Evolutionary conservation across 371 early-diverging fungal species (phyloP), one percentile per base, ranked within the genome.

Genomic region (Synchytrium microbalum): DNA sequence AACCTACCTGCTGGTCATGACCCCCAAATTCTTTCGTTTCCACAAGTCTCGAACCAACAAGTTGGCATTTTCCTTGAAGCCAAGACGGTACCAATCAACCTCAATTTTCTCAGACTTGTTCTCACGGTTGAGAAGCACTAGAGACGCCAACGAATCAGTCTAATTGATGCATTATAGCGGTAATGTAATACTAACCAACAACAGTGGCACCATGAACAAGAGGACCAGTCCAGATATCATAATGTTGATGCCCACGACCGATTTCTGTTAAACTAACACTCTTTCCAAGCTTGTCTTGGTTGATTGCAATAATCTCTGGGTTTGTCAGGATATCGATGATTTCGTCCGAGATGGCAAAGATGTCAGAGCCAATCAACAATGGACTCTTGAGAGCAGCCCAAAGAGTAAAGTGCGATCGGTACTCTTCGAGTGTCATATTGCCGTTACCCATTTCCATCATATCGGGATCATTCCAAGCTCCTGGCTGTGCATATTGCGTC

Each of bases 401-500:
- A 14, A 74, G 53, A 5, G 71, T 64, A 54, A 78, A 78, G 58
- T 80, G 80, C 24, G 75, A 64, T 14, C 67, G 67, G 52, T 76
- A 74, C 60, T 80, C 77, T 24, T 63, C 68, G 29, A 33, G 3
- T 0, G 72, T 68, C 72, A 80, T 73, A 31, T 69, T 67, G 25
- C 76, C 78, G 61, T 78, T 78, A 2, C 78, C 80, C 28, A 78
- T 75, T 69, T 80, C 74, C 52, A 79, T 24, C 75, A 78, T 78
- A 59, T 80, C 80, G 46, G 74, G 67, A 67, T 80, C 80, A 63
- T 75, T 77, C 65, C 72, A 80, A 24, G 71, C 75, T 53, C 77
- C 78, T 13, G 69, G 67, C n/a, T 67, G 58, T 3, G 72, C 60
- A 38, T 73, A 66, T 14, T 69, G 65, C 13, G 54, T 56, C 32